These are phyloP conservation scores for Claviceps sp. DNA, from an alignment of 2,329 filamentous ascomycete genomes.

Conservation along the genomic window DNA sequence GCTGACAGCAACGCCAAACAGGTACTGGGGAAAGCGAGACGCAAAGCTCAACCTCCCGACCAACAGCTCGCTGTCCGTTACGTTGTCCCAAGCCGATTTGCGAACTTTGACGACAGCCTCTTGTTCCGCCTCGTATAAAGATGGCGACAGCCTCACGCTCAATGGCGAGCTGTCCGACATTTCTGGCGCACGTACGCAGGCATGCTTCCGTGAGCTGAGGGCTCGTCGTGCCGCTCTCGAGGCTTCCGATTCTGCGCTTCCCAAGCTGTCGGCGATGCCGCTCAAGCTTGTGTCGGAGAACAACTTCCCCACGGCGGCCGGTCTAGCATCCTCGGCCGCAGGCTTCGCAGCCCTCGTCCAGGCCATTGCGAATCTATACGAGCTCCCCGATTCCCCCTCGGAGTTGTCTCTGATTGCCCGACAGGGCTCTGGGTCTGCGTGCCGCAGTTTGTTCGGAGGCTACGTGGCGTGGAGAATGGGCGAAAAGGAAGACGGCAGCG, in stretches of 20 bases:
- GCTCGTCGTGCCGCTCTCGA: constrained; percentile 66
- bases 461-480: constrained; percentile 94
- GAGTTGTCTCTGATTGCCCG: constrained; percentile 82
- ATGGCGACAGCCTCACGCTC: constrained; percentile 61
- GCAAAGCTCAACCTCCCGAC: constrained; percentile 88
- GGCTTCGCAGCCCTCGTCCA: constrained; percentile 62
- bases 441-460: constrained; percentile 82
- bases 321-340: constrained; percentile 61
- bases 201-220: constrained; percentile 81
- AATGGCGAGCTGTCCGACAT: constrained; percentile 78
- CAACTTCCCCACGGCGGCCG: constrained; percentile 97
- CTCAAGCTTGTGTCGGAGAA: constrained; percentile 89
- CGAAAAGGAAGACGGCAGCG: constrained; percentile 59
- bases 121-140: constrained; percentile 59
- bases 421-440: constrained; percentile 90
- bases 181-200: constrained; percentile 78
- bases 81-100: constrained; percentile 84
- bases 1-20: constrained; percentile 5
- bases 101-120: constrained; percentile 93
- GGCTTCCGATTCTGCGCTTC: constrained; percentile 55
- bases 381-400: constrained; percentile 64
- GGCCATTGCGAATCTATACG: constrained; percentile 84
- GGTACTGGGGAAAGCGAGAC: constrained; percentile 95
- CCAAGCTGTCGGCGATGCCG: constrained; percentile 63
- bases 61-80: constrained; percentile 95